A percentile compares a stretch with the other conserved stretches of the same genome.
Evolutionary conservation across 2,329 filamentous ascomycete genomes (phyloP).

Genomic region (Pseudohalonectria lignicola): DNA sequence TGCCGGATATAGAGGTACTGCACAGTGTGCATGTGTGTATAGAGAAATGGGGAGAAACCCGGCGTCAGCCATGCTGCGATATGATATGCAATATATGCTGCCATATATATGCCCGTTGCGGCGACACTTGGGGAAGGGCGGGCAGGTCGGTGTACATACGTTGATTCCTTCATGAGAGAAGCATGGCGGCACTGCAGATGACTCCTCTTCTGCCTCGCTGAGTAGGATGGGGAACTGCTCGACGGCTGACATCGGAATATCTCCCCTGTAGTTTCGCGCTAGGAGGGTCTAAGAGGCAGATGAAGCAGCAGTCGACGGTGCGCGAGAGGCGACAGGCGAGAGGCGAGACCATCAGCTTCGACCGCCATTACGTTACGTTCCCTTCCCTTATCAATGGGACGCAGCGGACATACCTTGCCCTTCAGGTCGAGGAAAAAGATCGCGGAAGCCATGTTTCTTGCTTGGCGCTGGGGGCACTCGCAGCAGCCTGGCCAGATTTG

Average conservation of each 20-base stretch:
- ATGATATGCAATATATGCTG: too few species aligned
- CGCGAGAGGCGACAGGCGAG: background rate
- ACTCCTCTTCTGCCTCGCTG: conserved; percentile 98
- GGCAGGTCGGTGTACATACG: conserved; percentile 39
- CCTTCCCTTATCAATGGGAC: too few species aligned
- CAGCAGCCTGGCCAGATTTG: too few species aligned
- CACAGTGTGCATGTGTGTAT: too few species aligned
- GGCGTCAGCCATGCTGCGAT: conserved; percentile 9
- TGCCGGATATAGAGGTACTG: conserved; percentile 98
- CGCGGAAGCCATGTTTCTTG: conserved; percentile 76
- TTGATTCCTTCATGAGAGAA: conserved; percentile 99
- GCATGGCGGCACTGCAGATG: conserved; percentile 90
- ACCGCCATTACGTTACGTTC: too few species aligned
- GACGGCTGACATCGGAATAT: conserved; percentile 98
- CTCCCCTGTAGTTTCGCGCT: conserved; percentile 95
- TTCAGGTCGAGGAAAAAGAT: conserved; percentile 98
- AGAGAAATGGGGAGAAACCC: background rate
- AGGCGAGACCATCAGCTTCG: too few species aligned
- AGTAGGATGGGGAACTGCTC: conserved; percentile 95
- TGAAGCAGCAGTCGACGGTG: background rate
- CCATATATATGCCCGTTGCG: background rate
- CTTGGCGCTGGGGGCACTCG: background rate
- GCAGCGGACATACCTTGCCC: conserved; percentile 84
- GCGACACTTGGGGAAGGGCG: background rate
- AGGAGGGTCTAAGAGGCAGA: conserved; percentile 81